phyloP scores from a whole-genome alignment of 306 rosid species.

The Luffa aegyptiaca region DNA sequence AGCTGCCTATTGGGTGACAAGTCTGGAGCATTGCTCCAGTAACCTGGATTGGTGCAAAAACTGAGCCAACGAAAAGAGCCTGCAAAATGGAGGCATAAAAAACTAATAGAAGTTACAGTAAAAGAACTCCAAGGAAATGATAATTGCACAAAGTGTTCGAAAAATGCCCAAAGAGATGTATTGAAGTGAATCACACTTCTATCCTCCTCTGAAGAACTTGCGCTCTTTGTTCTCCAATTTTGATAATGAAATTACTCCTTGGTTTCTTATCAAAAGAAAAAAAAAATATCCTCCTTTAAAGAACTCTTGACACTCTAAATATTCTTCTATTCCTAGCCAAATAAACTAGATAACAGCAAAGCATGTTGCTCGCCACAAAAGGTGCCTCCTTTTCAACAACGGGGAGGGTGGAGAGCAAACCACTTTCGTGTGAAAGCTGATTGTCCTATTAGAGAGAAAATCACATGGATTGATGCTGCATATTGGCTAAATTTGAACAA shows the following conservation, averaged over 20 bases:
- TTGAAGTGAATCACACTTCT: background rate
- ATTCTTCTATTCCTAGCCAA: background rate
- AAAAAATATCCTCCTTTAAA: background rate
- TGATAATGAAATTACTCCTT: background rate
- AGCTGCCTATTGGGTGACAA: background rate
- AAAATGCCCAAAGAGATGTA: background rate
- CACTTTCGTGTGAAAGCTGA: background rate
- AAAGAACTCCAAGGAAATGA: background rate
- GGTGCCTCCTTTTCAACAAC: background rate
- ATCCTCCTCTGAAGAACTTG: background rate
- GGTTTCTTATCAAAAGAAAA: background rate
- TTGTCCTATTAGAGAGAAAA: background rate
- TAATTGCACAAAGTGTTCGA: background rate
- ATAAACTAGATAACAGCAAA: background rate
- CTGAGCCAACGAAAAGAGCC: background rate
- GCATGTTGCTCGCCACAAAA: background rate
- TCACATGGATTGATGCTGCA: background rate
- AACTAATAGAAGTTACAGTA: background rate
- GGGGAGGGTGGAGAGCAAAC: background rate
- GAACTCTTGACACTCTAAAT: background rate
- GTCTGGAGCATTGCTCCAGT: background rate
- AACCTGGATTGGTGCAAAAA: background rate
- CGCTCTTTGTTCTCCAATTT: background rate
- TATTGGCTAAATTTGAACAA: background rate
- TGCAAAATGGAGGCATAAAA: background rate